A percentile compares a stretch with the other conserved stretches of the same genome.
Conservation (phyloP, 2,329 filamentous ascomycete species). For the Claviceps sp. region DNA sequence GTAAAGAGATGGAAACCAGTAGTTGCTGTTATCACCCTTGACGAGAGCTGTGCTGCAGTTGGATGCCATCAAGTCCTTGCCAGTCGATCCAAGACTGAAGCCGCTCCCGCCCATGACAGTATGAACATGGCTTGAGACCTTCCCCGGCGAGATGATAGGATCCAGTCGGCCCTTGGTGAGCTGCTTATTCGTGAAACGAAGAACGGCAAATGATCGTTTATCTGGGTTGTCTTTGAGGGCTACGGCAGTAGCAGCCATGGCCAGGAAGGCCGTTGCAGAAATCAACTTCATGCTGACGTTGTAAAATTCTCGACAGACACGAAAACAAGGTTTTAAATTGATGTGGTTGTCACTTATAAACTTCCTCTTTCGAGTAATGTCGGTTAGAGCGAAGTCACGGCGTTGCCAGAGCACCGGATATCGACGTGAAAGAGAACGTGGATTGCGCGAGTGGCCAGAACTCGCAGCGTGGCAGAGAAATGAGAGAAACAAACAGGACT, state of each 20-base stretch:
- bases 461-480: conserved; percentile 14
- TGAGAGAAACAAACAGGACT: conserved; percentile 18
- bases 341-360: not conserved
- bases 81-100: conserved; percentile 50
- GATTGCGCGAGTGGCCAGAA: conserved; percentile 11
- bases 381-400: conserved; percentile 6
- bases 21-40: conserved; percentile 57
- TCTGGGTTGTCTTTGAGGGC: conserved; percentile 29
- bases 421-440: conserved; percentile 13
- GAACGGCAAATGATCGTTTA: conserved; percentile 48
- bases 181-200: conserved; percentile 54
- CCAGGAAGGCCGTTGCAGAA: conserved; percentile 20
- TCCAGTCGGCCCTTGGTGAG: conserved; percentile 51
- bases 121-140: conserved; percentile 50
- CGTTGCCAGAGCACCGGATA: conserved; percentile 22
- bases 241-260: conserved; percentile 23
- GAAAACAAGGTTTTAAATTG: no score
- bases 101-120: conserved; percentile 57
- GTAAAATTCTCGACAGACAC: not conserved
- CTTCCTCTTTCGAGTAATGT: not conserved
- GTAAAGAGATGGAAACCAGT: conserved; percentile 64
- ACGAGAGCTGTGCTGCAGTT: conserved; percentile 59
- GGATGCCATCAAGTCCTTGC: conserved; percentile 43
- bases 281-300: conserved; percentile 23
- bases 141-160: conserved; percentile 53